phyloP scores from a whole-genome alignment of 2,329 filamentous ascomycete genomes.

The Colletotrichum spaethianum region DNA sequence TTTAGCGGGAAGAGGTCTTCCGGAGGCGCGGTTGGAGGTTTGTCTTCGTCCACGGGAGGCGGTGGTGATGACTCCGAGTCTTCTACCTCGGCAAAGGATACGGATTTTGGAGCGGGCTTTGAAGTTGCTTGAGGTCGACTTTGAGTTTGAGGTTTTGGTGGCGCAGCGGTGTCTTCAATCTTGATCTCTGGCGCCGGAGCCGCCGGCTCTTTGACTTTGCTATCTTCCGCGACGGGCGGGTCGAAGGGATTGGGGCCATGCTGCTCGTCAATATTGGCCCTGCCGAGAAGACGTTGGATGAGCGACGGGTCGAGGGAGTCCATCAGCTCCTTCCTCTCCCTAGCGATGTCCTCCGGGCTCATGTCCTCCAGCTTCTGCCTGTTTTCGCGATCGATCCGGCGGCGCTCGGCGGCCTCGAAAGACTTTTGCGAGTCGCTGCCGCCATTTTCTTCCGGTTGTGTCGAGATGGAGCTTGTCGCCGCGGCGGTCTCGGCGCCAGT shows the following conservation, averaged over 20 bases:
- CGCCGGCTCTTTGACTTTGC: slow-evolving; percentile 16
- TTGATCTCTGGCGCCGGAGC: slow-evolving; percentile 51
- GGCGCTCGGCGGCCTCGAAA: slow-evolving; percentile 71
- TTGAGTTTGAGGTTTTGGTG: slow-evolving; percentile 42
- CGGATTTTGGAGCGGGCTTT: slow-evolving; percentile 16
- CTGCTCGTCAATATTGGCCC: slow-evolving; percentile 81
- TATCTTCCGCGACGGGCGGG: slow-evolving; percentile 33
- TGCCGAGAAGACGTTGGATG: slow-evolving; percentile 81
- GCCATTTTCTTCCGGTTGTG: slow-evolving; percentile 22
- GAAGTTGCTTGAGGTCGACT: slow-evolving; percentile 2
- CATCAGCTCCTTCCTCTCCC: slow-evolving; percentile 86
- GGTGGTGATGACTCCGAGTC: slow-evolving; percentile 31
- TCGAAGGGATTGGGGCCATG: slow-evolving; percentile 62
- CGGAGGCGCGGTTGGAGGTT: slow-evolving; percentile 57
- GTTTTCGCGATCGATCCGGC: slow-evolving; percentile 88
- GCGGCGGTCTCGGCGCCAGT: slow-evolving; percentile 46
- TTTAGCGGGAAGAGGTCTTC: slow-evolving; percentile 60
- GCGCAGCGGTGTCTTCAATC: slow-evolving; percentile 50
- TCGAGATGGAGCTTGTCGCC: slow-evolving; percentile 1
- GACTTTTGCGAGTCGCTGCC: slow-evolving; percentile 38
- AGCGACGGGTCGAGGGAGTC: slow-evolving; percentile 81
- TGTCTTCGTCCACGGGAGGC: slow-evolving; percentile 55
- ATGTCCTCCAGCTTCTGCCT: slow-evolving; percentile 80
- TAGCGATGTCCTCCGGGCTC: slow-evolving; percentile 85
- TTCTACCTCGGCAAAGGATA: slow-evolving; percentile 1